Evolutionary conservation across 768 basidiomycete genomes (phyloP), one percentile per base, ranked within the genome.

Genomic region (Bullera alba): DNA sequence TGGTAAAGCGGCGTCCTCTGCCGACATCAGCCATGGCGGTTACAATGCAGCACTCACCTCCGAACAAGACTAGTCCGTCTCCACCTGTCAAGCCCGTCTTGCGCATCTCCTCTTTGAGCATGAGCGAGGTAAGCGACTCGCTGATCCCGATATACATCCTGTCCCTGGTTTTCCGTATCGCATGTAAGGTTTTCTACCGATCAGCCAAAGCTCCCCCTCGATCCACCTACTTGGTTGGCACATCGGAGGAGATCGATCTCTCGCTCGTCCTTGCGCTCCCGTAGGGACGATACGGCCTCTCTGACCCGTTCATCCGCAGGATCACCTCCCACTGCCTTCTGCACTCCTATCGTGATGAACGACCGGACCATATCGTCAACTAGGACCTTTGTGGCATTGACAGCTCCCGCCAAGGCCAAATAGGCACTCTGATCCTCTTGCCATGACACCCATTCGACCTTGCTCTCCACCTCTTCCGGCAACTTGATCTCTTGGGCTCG

Each of bases 1-100:
- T 2, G 87, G 88, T 21, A 87, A 79, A 2, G 87, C 87, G 4
- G 87, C 88, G 59, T 90, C 86, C 52, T 85, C 88, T 90, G 67
- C 2, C 23, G 27, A 23, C 7, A 26, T 41, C 38, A 43, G 46
- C 27, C 17, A 29, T 16, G 30, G 32, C 26, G 3, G 15, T 3
- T 21, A 1, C 8, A 5, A 2, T 32, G 17, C 7, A 2, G 22
- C 3, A 73, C 79, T 50, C 56, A 86, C 87, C 83, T 63, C 87
- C 87, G 63, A 92, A 89, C 17, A 89, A 75, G 2, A 85, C 82
- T 28, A 87, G 73, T 17, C 80, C 82, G 57, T 77, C 81, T 25
- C 76, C 79, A 41, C 77, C 77, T 15, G 72, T 67, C 34, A 91
- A 74, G 1, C 87, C 87, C 27, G 80, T 80, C 23, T 74, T 70